phyloP scores from a whole-genome alignment of 345 rosid species.

The Arabis hirsuta region DNA sequence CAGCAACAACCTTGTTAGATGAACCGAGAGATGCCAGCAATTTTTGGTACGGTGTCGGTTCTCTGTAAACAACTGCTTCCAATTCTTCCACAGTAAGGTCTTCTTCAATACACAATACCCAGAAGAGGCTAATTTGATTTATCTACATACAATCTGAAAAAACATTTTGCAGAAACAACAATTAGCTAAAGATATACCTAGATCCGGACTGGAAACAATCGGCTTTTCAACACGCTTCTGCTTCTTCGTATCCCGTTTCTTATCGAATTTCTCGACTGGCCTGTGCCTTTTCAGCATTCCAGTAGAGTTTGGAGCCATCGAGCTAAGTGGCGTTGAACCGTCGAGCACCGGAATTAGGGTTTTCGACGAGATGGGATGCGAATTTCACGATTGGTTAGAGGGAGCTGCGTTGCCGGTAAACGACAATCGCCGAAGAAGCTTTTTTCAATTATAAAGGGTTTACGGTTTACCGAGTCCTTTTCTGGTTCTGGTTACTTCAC shows the following conservation, averaged over 20 bases:
- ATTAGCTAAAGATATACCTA: slow-evolving; percentile 43
- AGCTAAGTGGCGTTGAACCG: background rate
- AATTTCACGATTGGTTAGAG: background rate
- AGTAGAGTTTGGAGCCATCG: slow-evolving; percentile 34
- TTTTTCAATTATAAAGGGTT: background rate
- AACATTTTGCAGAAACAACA: background rate
- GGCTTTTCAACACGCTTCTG: slow-evolving; percentile 39
- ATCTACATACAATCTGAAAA: slow-evolving; percentile 1
- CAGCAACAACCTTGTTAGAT: slow-evolving; percentile 49
- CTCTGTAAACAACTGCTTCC: slow-evolving; percentile 47
- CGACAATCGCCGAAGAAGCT: no score
- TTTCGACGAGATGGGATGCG: background rate
- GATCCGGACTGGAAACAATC: slow-evolving; percentile 29
- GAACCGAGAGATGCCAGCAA: slow-evolving; percentile 59
- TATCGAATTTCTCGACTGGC: slow-evolving; percentile 35
- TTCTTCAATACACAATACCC: slow-evolving; percentile 29
- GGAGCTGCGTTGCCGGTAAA: no score
- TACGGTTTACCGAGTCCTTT: no score
- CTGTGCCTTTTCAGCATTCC: slow-evolving; percentile 44
- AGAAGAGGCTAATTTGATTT: slow-evolving; percentile 6
- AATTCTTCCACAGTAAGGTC: slow-evolving; percentile 36
- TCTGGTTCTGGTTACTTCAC: no score
- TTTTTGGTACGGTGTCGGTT: slow-evolving; percentile 53
- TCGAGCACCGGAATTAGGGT: no score
- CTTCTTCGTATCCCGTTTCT: slow-evolving; percentile 42